These are phyloP conservation scores for Botrytis fragariae DNA, from an alignment of 2,329 filamentous ascomycete genomes.

Conservation along the genomic window DNA sequence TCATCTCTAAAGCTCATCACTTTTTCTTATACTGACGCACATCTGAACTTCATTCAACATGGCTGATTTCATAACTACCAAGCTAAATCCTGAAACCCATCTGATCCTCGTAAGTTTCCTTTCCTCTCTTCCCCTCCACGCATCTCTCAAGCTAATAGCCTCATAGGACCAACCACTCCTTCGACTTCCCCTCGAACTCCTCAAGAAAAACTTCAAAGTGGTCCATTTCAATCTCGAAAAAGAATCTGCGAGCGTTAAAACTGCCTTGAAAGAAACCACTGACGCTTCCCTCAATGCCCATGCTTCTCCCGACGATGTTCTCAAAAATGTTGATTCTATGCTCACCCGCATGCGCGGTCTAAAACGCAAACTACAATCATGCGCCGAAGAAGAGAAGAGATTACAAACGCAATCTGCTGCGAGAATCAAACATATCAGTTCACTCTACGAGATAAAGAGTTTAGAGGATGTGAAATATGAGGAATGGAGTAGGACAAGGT, in stretches of 20 bases:
- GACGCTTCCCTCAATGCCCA: constrained; percentile 44
- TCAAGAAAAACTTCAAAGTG: constrained; percentile 90
- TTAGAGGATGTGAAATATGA: constrained; percentile 94
- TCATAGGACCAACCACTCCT: constrained; percentile 87
- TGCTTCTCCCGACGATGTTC: constrained; percentile 68
- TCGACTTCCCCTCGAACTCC: constrained; percentile 86
- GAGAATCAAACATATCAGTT: constrained; percentile 75
- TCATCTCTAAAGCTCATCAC: background rate
- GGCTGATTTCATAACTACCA: constrained; percentile 61
- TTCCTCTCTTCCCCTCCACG: constrained; percentile 11
- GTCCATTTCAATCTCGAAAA: constrained; percentile 75
- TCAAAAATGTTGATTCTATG: constrained; percentile 80
- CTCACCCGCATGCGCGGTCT: constrained; percentile 79
- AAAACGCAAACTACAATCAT: constrained; percentile 78
- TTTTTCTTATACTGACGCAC: constrained; percentile 1
- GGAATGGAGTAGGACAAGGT: constrained; percentile 75
- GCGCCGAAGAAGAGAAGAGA: constrained; percentile 75
- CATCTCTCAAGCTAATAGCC: constrained; percentile 25
- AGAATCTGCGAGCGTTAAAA: constrained; percentile 61
- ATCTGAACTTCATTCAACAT: constrained; percentile 40
- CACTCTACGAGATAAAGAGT: constrained; percentile 75
- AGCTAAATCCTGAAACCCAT: constrained; percentile 72
- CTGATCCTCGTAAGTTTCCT: constrained; percentile 62
- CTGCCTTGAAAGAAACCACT: constrained; percentile 60
- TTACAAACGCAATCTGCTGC: constrained; percentile 74